Base-by-base conservation (phyloP, 2,329 filamentous ascomycete species). In the Hypoxylon sp. region DNA sequence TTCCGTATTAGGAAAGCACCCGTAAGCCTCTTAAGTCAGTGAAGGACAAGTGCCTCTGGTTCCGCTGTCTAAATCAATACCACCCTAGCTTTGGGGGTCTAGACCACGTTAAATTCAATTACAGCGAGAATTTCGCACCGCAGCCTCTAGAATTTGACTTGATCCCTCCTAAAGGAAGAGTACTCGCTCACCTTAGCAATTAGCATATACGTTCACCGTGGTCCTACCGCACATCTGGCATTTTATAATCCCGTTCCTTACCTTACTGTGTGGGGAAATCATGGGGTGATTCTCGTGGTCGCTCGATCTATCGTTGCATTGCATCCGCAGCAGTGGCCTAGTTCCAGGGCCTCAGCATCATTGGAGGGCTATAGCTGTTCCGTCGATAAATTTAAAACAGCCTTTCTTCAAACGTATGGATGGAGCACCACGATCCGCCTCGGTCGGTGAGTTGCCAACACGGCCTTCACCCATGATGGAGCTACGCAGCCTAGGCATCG, bases 401-500 rank as follows among this genome's bases (percentile, higher is more conserved):
- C 54, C 31, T 42, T 53, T 53, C 53, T 67, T 66, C 56, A 42
- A 63, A 48, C 51, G 60, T 67, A 58, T 50, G 42, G 57, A 71
- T 70, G 69, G 69, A 70, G 69, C 63, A 50, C 54, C 19, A 60
- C 42, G 69, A 71, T 71, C 69, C 69, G 66, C 29, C 69, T 69
- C 58, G 65, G 60, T 50, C 47, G 53, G 26, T 29, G 62, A 64
- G 55, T 33, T 52, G 8, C 53, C 31, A 47, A 42, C 17, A 3
- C 26, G n/a, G 47, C 47, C 19, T 47, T 65, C 24, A 51, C 24
- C 19, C 33, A 24, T 33, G 50, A 56, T 57, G 31, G 55, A 29
- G 26, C 17, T 31, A 42, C 17, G 24, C 26, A 22, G 39, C 17
- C 53, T 61, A n/a, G 31, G 57, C 22, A 33, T 42, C 31, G 42